Evolutionary conservation across 768 basidiomycete species (phyloP).

Genomic region (Russula olivacea): DNA sequence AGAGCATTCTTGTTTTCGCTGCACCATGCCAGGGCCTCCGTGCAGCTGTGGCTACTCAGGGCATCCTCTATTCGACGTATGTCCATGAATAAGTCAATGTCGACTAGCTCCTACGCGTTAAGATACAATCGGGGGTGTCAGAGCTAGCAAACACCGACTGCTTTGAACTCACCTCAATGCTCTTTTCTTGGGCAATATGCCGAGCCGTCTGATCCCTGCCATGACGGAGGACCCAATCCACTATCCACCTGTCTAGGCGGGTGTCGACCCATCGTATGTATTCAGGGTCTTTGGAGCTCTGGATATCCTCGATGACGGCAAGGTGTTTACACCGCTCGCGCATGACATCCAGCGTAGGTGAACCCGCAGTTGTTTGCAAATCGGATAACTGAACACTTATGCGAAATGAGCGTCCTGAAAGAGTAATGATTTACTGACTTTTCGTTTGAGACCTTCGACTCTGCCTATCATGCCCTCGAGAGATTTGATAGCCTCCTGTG

Average conservation of each 20-base stretch:
- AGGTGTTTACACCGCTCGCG: conserved; percentile 70
- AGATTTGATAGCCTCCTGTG: conserved; percentile 50
- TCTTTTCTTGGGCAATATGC: conserved; percentile 66
- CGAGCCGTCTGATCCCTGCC: conserved; percentile 75
- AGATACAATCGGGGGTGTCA: conserved; percentile 15
- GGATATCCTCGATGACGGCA: conserved; percentile 53
- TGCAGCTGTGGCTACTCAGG: conserved; percentile 65
- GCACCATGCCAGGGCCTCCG: conserved; percentile 92
- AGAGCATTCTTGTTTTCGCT: conserved; percentile 92
- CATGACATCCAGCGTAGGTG: conserved; percentile 64
- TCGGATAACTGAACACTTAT: conserved; percentile 41
- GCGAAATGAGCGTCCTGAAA: conserved; percentile 1
- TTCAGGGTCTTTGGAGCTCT: conserved; percentile 46
- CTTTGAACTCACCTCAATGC: conserved; percentile 59
- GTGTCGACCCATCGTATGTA: conserved; percentile 74
- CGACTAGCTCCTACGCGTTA: conserved; percentile 64
- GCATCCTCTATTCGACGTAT: conserved; percentile 83
- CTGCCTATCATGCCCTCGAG: conserved; percentile 73
- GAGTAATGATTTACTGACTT: conserved; percentile 44
- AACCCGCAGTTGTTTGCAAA: conserved; percentile 41
- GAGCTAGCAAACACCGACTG: neutral
- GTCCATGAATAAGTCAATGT: conserved; percentile 87
- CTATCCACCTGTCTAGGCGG: conserved; percentile 81
- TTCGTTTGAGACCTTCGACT: conserved; percentile 78
- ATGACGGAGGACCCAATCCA: conserved; percentile 84